Evolutionary conservation across 164 flowering plant species (phyloP), one percentile per base, ranked within the genome.

Genomic region (Warburgia ugandensis): DNA sequence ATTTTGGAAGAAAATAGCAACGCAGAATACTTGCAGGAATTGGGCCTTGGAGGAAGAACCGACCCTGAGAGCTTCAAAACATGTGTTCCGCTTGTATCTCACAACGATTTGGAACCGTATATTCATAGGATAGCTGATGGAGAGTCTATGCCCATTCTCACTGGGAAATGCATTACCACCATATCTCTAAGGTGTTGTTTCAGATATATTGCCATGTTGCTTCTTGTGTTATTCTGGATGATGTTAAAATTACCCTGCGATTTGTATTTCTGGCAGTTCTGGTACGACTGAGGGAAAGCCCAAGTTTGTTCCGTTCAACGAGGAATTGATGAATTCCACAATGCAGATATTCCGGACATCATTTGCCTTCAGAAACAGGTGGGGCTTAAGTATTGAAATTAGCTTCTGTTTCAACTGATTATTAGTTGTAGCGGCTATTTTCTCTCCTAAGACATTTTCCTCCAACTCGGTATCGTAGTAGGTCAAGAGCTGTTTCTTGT

Each of bases 351-450:
- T 39, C 53, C 65, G 65, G 32, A 89, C 95, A 5, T 82, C 91
- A 6, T 94, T 67, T 63, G 95, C 99, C 14, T 94, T 72, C 53
- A 73, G 97, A 60, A 86, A 88, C 71, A 84, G 86, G 99, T 86
- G 68, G 29, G 2, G 38, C 35, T 4, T 25, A 25, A n/a, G n/a
- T n/a, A n/a, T n/a, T n/a, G n/a, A n/a, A n/a, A n/a, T n/a, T n/a
- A n/a, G n/a, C n/a, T n/a, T n/a, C n/a, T n/a, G n/a, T n/a, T n/a
- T n/a, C n/a, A n/a, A n/a, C n/a, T n/a, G n/a, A n/a, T n/a, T n/a
- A n/a, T n/a, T n/a, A n/a, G n/a, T n/a, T n/a, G n/a, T n/a, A n/a
- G n/a, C n/a, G n/a, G n/a, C n/a, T n/a, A n/a, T n/a, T n/a, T n/a
- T n/a, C n/a, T n/a, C n/a, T n/a, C n/a, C n/a, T n/a, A n/a, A n/a